These are phyloP conservation scores for Botrytis cinerea DNA, from an alignment of 2,329 filamentous ascomycete genomes.

Conservation along the genomic window DNA sequence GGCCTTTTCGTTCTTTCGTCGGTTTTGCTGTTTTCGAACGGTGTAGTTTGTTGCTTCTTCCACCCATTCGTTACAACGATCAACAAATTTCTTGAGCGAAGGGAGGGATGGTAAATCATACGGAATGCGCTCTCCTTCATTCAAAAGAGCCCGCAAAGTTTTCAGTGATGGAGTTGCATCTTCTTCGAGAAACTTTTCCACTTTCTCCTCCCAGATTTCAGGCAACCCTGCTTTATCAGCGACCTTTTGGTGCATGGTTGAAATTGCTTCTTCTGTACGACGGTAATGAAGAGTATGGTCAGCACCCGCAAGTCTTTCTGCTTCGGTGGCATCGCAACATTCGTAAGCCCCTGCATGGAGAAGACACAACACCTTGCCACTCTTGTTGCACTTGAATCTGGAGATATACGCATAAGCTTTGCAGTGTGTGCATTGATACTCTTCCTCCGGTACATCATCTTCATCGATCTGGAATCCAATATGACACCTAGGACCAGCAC, in stretches of 20 bases:
- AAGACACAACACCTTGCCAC: conserved; percentile 80
- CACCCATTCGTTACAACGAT: conserved; percentile 96
- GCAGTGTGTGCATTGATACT: conserved; percentile 89
- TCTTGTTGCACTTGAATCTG: conserved; percentile 80
- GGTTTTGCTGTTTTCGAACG: conserved; percentile 94
- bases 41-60: conserved; percentile 96
- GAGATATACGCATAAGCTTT: conserved; percentile 91
- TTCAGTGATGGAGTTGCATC: conserved; percentile 85
- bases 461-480: conserved; percentile 68
- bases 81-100: conserved; percentile 84
- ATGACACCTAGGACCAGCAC: conserved; percentile 50
- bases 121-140: conserved; percentile 95
- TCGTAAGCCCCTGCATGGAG: conserved; percentile 77
- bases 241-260: conserved; percentile 69
- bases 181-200: conserved; percentile 80
- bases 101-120: conserved; percentile 82
- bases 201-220: conserved; percentile 87
- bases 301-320: conserved; percentile 66
- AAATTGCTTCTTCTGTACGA: conserved; percentile 70
- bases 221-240: conserved; percentile 84
- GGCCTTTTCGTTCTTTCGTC: conserved; percentile 88
- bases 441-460: conserved; percentile 80
- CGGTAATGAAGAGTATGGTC: conserved; percentile 78
- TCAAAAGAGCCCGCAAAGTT: conserved; percentile 76
- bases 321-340: conserved; percentile 72